Base-by-base conservation (phyloP, 148 eudicot species). In the Rhododendron simsii region DNA sequence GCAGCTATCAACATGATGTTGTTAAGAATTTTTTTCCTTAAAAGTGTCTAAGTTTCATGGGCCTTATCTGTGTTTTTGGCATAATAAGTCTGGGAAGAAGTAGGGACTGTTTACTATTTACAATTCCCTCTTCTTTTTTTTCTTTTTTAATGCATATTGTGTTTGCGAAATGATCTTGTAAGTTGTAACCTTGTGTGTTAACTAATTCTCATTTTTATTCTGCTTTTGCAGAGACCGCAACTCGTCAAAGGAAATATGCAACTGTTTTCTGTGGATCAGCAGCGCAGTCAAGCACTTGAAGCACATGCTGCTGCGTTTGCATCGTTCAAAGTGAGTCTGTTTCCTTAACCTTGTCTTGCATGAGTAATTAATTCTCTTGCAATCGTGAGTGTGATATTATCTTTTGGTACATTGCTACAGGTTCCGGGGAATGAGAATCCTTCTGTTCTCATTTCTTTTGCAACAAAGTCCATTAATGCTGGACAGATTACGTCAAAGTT, bases 251-350 rank as follows among this genome's bases (percentile, higher is more conserved):
- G 99, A 81, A 97, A 88, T 78, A 95, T 97, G 99, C 99, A 97
- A 83, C 94, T 97, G 6, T 97, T 80, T 91, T 97, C 99, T 76
- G 96, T 95, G 88, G 99, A 97, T 76, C 99, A 97, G 90, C 98
- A 97, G 86, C 98, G 99, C 45, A 97, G 99, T 90, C 99, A 97
- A 92, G 94, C 99, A 83, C 99, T 97, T 89, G 99, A 97, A 91
- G 99, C 98, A 47, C 99, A 97, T 93, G 99, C 99, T 21, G 98
- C 99, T 82, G 87, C 99, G 51, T 97, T 97, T 95, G 98, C 98
- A 82, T 81, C 94, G 6, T 86, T 93, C 74, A 94, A 96, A 87
- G 99, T 97, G 78, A 3, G 90, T 67, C 55, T 81, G 85, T 82
- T 26, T 84, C 78, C 55, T 86, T 14, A 51, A 37, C 41, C 50